These are phyloP conservation scores for Suhomyces sp. DNA, from an alignment of 805 yeast species.

Conservation along the genomic window DNA sequence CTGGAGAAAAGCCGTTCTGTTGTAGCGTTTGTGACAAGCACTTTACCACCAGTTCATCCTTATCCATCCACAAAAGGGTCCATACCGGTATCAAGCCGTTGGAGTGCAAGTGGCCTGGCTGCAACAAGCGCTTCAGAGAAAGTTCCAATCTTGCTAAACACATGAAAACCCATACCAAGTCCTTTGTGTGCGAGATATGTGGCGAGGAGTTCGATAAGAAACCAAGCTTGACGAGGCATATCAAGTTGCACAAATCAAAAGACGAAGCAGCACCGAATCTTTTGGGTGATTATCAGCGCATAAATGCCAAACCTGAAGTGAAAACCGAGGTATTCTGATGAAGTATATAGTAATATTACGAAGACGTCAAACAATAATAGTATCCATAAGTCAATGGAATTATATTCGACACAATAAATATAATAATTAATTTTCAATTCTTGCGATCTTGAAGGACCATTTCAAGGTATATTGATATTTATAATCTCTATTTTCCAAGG, in stretches of 20 bases:
- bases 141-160: constrained; percentile 87
- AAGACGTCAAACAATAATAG: too few species aligned
- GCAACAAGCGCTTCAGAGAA: constrained; percentile 84
- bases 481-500: background rate
- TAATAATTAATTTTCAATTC: too few species aligned
- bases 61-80: constrained; percentile 77
- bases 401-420: too few species aligned
- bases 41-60: constrained; percentile 79
- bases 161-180: constrained; percentile 68
- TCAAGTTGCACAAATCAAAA: constrained; percentile 10
- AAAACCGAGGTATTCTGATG: background rate
- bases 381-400: too few species aligned
- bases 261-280: background rate
- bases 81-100: constrained; percentile 93
- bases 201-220: constrained; percentile 49
- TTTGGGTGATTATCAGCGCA: background rate
- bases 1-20: constrained; percentile 83
- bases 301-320: background rate
- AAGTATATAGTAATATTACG: background rate
- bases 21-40: constrained; percentile 72
- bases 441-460: too few species aligned
- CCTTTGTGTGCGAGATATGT: constrained; percentile 51
- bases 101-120: constrained; percentile 72
- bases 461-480: background rate
- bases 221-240: constrained; percentile 41